phyloP scores from a whole-genome alignment of 805 yeast genomes.

The Yarrowia porcina region DNA sequence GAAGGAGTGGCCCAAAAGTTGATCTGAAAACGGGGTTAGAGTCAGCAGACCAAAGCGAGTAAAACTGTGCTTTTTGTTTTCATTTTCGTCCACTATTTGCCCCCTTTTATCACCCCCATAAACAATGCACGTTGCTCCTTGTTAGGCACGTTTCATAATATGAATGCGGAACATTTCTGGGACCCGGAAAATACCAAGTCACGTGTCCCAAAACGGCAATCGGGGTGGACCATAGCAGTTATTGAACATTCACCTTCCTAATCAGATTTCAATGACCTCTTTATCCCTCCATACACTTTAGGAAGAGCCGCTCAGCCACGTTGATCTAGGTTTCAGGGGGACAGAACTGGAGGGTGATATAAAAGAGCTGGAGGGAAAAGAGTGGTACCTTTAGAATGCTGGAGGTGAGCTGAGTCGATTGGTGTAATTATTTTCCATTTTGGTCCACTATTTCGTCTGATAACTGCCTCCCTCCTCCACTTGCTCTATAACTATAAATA shows the following conservation, averaged over 20 bases:
- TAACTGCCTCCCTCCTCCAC: background rate
- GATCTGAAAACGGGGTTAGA: background rate
- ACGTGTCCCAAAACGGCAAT: background rate
- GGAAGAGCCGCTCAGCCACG: conserved; percentile 1
- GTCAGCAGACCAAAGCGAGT: too few relatives aligned
- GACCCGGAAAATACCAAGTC: background rate
- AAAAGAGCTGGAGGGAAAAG: background rate
- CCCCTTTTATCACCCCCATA: too few relatives aligned
- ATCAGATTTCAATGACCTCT: background rate
- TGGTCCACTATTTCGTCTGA: too few relatives aligned
- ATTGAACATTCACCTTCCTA: too few relatives aligned
- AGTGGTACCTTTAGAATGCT: too few relatives aligned
- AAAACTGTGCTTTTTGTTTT: too few relatives aligned
- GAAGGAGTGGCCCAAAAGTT: background rate
- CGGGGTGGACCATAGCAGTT: background rate
- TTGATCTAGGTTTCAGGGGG: conserved; percentile 6
- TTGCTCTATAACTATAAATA: conserved; percentile 4
- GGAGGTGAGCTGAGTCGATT: background rate
- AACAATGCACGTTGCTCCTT: background rate
- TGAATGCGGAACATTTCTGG: too few relatives aligned
- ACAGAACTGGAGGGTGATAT: background rate
- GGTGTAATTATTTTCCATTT: background rate
- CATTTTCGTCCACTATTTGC: too few relatives aligned
- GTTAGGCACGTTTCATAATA: background rate
- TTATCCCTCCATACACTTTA: background rate